Evolutionary conservation across 2,329 filamentous ascomycete genomes (phyloP), one percentile per base, ranked within the genome.

Genomic region (Phaeosphaeriaceae sp.): DNA sequence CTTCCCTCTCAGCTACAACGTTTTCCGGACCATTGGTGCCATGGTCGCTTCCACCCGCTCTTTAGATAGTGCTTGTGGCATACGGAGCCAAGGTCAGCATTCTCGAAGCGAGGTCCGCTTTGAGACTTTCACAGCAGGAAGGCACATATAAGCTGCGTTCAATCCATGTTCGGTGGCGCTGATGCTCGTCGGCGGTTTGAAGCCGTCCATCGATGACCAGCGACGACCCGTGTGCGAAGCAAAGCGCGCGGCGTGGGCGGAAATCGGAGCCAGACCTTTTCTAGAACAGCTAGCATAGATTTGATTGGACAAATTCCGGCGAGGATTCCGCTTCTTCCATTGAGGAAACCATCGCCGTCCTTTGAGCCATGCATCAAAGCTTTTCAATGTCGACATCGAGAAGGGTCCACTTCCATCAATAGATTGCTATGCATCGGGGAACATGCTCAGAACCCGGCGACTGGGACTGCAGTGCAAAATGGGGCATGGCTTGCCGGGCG

Each of bases 341-440:
- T n/a, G 11, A 17, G 35, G 46, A 32, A 54, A 15, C 48, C 22
- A 54, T 32, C 32, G 26, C 50, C 47, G 53, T 44, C 30, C 19
- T 50, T 13, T 30, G 42, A 30, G 7, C 35, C 43, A 3, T 23
- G 22, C 43, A 46, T 23, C 43, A 46, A 23, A 46, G 19, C 43
- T 46, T 44, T 46, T 21, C 15, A 21, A 23, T 46, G 15, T 23
- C 43, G 2, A 23, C 11, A 46, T 46, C 43, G 43, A 23, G 19
- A 40, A n/a, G 43, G 19, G 7, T 46, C 43, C 9, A 23, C 19
- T 23, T 21, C 43, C 43, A 46, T 23, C 43, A 46, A 46, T 56
- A 58, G 52, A 54, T 15, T 59, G 52, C 62, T 58, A 49, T 60
- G 62, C 55, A 56, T 60, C 60, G 60, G 59, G 46, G 52, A 60